These are phyloP conservation scores for Fusarium mangiferae DNA, from an alignment of 2,329 filamentous ascomycete species.

Conservation along the genomic window DNA sequence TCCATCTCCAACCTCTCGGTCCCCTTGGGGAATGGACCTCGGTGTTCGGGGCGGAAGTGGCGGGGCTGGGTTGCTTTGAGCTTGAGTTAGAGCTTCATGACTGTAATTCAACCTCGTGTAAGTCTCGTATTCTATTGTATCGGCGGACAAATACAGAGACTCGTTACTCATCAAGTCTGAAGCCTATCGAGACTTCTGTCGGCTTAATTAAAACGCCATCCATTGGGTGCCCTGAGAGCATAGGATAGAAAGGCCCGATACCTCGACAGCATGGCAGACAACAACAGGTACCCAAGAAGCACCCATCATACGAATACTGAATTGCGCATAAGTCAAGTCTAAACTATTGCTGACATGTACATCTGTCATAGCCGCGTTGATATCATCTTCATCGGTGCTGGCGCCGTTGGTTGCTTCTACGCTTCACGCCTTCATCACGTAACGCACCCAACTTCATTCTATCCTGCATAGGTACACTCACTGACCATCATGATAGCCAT, in stretches of 20 bases:
- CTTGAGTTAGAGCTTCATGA: background rate
- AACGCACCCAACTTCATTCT: slow-evolving; percentile 34
- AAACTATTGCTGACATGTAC: slow-evolving; percentile 13
- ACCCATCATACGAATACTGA: background rate
- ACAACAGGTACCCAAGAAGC: slow-evolving; percentile 23
- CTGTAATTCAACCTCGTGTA: slow-evolving; percentile 12
- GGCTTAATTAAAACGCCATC: background rate
- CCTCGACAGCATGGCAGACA: slow-evolving; percentile 28
- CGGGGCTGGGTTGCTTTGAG: slow-evolving; percentile 21
- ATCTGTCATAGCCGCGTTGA: slow-evolving; percentile 51
- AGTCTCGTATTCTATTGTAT: background rate
- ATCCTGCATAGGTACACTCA: background rate
- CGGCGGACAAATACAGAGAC: background rate
- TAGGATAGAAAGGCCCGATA: background rate
- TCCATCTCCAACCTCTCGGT: slow-evolving; percentile 27
- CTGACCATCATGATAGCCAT: slow-evolving; percentile 51
- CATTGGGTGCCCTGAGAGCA: background rate
- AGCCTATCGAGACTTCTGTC: background rate
- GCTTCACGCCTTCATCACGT: slow-evolving; percentile 73
- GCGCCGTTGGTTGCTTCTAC: slow-evolving; percentile 79
- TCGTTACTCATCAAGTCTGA: background rate
- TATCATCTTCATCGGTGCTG: slow-evolving; percentile 75
- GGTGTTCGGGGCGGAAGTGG: slow-evolving; percentile 23
- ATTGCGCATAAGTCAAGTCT: background rate
- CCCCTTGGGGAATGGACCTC: slow-evolving; percentile 21